Percentiles rank a stretch among this genome's conserved stretches.
phyloP scores from a whole-genome alignment of 202 grass and related monocot species.

The Panicum virgatum region DNA sequence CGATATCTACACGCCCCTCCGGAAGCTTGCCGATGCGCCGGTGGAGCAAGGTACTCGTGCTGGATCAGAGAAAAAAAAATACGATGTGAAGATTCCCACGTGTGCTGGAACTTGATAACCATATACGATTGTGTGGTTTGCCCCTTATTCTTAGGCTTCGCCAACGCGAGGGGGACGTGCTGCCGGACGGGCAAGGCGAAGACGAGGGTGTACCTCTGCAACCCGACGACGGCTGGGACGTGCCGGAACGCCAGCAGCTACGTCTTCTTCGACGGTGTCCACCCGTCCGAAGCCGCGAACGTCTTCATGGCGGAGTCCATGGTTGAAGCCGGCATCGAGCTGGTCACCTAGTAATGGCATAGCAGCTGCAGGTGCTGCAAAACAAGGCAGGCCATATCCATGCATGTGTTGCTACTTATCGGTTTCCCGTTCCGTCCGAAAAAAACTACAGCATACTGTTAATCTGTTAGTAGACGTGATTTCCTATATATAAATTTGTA shows the following conservation, averaged over 20 bases:
- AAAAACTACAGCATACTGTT: background rate
- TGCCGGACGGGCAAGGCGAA: constrained; percentile 64
- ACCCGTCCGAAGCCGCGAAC: constrained; percentile 87
- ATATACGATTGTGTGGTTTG: background rate
- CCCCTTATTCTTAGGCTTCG: constrained; percentile 49
- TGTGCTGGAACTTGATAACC: background rate
- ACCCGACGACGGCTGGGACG: constrained; percentile 28
- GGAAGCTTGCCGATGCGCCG: constrained; percentile 48
- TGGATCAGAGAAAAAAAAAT: background rate
- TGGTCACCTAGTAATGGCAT: constrained; percentile 28
- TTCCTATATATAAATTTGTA: background rate
- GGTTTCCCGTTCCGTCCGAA: background rate
- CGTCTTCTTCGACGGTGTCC: constrained; percentile 92
- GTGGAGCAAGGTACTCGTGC: constrained; percentile 41
- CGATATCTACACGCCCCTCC: constrained; percentile 69
- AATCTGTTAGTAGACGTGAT: no score
- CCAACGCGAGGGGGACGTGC: constrained; percentile 61
- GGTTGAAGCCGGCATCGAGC: constrained; percentile 36
- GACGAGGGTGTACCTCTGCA: constrained; percentile 75
- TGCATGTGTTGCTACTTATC: background rate
- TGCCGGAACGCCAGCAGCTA: constrained; percentile 72
- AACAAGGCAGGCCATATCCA: background rate
- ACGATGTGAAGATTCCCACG: background rate
- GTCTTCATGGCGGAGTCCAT: constrained; percentile 61
- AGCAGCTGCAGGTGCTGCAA: background rate